Evolutionary conservation across 2,329 filamentous ascomycete genomes (phyloP), one percentile per base, ranked within the genome.

Genomic region (Aquanectria penicillioides): DNA sequence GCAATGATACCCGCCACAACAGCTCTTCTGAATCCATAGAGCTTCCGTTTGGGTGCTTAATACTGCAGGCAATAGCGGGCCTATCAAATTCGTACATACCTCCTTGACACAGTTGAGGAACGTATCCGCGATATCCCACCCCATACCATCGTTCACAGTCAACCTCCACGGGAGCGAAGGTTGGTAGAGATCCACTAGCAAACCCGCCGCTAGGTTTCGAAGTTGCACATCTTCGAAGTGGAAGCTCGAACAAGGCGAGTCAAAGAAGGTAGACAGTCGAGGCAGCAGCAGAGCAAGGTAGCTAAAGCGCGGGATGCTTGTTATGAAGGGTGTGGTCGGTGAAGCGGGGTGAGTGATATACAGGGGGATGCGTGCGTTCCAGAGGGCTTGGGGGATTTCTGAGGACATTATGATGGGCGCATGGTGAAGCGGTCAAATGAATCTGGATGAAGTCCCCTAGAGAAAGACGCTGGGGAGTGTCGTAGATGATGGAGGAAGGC

Each of bases 31-130:
- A n/a, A n/a, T n/a, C n/a, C n/a, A n/a, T n/a, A n/a, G n/a, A n/a
- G n/a, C n/a, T n/a, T n/a, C n/a, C n/a, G n/a, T n/a, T n/a, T n/a
- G n/a, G n/a, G n/a, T n/a, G n/a, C n/a, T n/a, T n/a, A n/a, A n/a
- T n/a, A n/a, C n/a, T n/a, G n/a, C n/a, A n/a, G n/a, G n/a, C n/a
- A n/a, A n/a, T n/a, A 6, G 15, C 18, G 12, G 17, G 5, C 5
- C 38, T 9, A 15, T 17, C n/a, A 9, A 12, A 3, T 17, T 15
- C 12, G 44, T 17, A 71, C 79, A 69, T 57, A 83, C 83, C 78
- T 89, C 86, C 72, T 89, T 89, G 61, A 84, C 85, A 55, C 83
- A 82, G 72, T 89, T 89, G 54, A 88, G 79, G 64, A 89, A 89
- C 0, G 86, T 87, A 70, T 88, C 85, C 36, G 76, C 80, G 44